Conservation (phyloP, 2,329 filamentous ascomycete species). For the Aspergillus sp. region DNA sequence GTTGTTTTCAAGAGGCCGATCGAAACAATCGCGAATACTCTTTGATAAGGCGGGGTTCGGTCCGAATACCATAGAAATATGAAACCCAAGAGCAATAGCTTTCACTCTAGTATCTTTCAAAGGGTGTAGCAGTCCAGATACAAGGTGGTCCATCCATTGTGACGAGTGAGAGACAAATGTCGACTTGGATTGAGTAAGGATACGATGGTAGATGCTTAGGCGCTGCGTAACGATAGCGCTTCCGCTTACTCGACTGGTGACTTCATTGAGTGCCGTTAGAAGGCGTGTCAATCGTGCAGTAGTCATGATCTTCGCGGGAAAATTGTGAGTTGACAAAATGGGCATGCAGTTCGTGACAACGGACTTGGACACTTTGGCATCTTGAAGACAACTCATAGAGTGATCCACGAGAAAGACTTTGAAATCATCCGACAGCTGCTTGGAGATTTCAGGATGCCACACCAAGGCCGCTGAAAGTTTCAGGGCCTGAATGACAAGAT, state of each 20-base stretch:
- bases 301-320: constrained; percentile 70
- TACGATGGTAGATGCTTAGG: constrained; percentile 70
- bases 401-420: constrained; percentile 75
- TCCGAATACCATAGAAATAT: constrained; percentile 65
- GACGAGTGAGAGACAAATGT: constrained; percentile 65
- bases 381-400: constrained; percentile 67
- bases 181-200: constrained; percentile 66
- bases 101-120: constrained; percentile 70
- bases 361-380: constrained; percentile 66
- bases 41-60: constrained; percentile 64
- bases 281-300: constrained; percentile 65
- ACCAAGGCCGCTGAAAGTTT: constrained; percentile 74
- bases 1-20: constrained; percentile 46
- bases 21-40: constrained; percentile 54
- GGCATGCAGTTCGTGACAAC: constrained; percentile 75
- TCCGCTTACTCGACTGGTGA: constrained; percentile 70
- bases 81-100: constrained; percentile 69
- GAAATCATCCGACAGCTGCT: constrained; percentile 72
- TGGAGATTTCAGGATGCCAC: constrained; percentile 66
- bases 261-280: constrained; percentile 63
- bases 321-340: constrained; percentile 74
- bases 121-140: constrained; percentile 75
- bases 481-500: constrained; percentile 71
- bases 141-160: constrained; percentile 77
- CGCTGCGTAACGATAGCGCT: constrained; percentile 77